Conservation (phyloP, 345 rosid genomes). For the Gossypium sturtianum region DNA sequence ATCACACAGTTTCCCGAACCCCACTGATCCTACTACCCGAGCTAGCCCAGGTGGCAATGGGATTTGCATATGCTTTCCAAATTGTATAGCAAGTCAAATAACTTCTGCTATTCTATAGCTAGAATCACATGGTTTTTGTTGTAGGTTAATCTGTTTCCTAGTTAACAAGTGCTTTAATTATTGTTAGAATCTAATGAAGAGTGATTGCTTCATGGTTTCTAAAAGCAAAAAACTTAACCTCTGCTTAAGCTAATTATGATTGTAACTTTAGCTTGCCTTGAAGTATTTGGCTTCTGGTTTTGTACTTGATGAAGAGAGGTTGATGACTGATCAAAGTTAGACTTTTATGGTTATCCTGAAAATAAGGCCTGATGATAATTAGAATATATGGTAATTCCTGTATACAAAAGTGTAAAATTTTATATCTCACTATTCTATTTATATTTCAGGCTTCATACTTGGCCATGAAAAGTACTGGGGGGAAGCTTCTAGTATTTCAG, state of each 20-base stretch:
- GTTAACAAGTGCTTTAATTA: neutral
- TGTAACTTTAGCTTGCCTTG: neutral
- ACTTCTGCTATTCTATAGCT: neutral
- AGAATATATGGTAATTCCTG: neutral
- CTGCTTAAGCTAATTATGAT: neutral
- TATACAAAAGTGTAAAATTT: neutral
- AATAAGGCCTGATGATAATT: neutral
- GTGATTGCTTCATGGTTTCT: neutral
- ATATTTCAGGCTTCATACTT: slow-evolving; percentile 74
- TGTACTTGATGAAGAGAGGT: neutral
- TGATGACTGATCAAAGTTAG: neutral
- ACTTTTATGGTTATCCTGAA: neutral
- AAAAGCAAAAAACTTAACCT: neutral
- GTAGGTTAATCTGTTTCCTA: neutral
- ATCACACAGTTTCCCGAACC: neutral
- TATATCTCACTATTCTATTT: neutral
- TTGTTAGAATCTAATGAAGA: neutral
- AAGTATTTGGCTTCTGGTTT: neutral
- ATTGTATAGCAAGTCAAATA: neutral
- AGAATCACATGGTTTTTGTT: neutral
- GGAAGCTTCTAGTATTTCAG: slow-evolving; percentile 93
- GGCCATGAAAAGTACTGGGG: slow-evolving; percentile 94
- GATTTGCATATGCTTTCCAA: neutral
- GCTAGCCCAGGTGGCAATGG: neutral
- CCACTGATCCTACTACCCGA: neutral